Base-by-base conservation (phyloP, 257 asterid genomes). In the Solanum boliviense region DNA sequence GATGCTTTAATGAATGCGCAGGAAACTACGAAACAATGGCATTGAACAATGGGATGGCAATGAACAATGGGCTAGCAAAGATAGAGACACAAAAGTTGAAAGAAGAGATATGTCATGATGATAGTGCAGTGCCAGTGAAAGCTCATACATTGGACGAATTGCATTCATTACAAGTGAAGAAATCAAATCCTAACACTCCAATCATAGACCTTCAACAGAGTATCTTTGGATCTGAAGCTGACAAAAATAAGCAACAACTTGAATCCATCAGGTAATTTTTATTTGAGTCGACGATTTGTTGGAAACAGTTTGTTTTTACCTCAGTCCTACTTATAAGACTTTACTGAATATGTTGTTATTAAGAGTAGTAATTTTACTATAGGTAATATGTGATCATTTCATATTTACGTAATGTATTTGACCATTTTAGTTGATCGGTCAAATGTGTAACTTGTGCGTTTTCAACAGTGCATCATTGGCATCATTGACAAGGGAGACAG, bases 141-240 rank as follows among this genome's bases (percentile, higher is more conserved):
- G 99, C 98, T 20, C 94, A 93, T 87, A 95, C 96, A 65, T 87
- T 96, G 18, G 96, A 96, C 41, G 97, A 96, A 70, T 87, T 96
- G 89, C 99, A 95, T 91, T 95, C 98, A 5, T 94, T 96, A n/a
- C 99, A 96, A 94, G 94, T 78, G 92, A 96, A 96, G 92, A 95
- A 89, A 86, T 93, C 99, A 60, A 96, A 94, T 15, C 98, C 98
- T 0, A 91, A 93, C 10, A 95, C 99, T 7, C 99, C 99, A 1
- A 85, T 92, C 86, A 91, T 72, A 76, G 93, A 88, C 94, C 31
- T 92, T 93, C 83, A 85, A 41, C 82, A 74, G 16, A 10, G 1
- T 34, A 25, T 90, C 73, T 32, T 56, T 34, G 12, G 88, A 15
- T 78, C 96, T 11, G 97, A 95, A 36, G 93, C 91, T 16, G 91